Evolutionary conservation across 2,329 filamentous ascomycete species (phyloP), one percentile per base, ranked within the genome.

Genomic region (Neofusicoccum ribis): DNA sequence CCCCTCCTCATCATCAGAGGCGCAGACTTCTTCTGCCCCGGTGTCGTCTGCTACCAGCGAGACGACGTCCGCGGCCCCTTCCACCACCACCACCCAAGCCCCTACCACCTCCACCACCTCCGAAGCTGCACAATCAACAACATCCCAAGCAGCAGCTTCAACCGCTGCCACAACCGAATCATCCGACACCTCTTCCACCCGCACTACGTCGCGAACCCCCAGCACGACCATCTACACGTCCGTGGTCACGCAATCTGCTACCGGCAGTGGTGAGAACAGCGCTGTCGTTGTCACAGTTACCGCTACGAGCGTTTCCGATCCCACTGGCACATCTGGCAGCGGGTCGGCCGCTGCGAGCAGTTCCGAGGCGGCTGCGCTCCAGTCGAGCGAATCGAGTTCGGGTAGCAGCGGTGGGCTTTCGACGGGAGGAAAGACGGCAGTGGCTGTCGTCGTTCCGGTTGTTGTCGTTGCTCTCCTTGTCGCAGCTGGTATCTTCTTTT

Each of bases 401-500:
- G 17, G 17, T 5, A 23, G 20, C 27, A 63, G 54, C 17, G 74
- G 79, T 5, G 85, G 86, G 2, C 79, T 93, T 7, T 81, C 76
- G 69, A 84, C 84, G 54, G 83, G 85, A 39, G 90, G 89, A 54
- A 93, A 87, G 70, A 97, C 96, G 67, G 94, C 95, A 7, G 89
- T 98, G 59, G 94, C 93, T 3, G 95, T 99, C 0, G 92, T 97
- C 5, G 91, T 98, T 1, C 95, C 95, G 4, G 94, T 99, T 56
- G 92, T 89, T 1, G 92, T 90, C 1, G 92, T 98, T 43, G 92
- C 92, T 1, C 78, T 96, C 17, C 83, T 98, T 23, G 88, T 94
- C 2, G 78, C 94, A 8, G 87, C 86, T 3, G 91, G 88, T 6
- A 83, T 97, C 34, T 93, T 91, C 77, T 87, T 94, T 73, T 99